A percentile compares a stretch with the other conserved stretches of the same genome.
These are phyloP conservation scores for Zygotorulaspora danielsina DNA, from an alignment of 805 yeast genomes.

Conservation along the genomic window DNA sequence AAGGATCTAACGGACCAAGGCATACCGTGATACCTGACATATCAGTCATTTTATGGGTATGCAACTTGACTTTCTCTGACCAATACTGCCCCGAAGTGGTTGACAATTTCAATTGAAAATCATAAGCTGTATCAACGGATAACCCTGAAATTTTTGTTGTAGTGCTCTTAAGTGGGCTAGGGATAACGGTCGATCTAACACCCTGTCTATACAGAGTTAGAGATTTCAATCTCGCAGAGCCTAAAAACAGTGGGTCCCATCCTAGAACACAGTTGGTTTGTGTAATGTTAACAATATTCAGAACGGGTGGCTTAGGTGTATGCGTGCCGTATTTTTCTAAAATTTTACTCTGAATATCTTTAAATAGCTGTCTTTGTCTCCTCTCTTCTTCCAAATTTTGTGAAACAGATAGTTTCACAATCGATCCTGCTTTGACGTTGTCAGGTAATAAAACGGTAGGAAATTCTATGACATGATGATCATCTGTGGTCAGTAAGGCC, in stretches of 20 bases:
- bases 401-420: slow-evolving; percentile 79
- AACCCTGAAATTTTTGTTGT: slow-evolving; percentile 88
- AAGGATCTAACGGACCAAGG: slow-evolving; percentile 70
- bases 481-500: slow-evolving; percentile 82
- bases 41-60: slow-evolving; percentile 95
- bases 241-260: slow-evolving; percentile 85
- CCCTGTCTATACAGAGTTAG: slow-evolving; percentile 63
- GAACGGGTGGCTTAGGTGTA: slow-evolving; percentile 66
- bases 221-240: slow-evolving; percentile 74
- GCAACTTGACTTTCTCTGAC: slow-evolving; percentile 64
- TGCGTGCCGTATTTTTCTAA: slow-evolving; percentile 65
- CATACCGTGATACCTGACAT: slow-evolving; percentile 89
- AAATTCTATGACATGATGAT: slow-evolving; percentile 92
- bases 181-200: slow-evolving; percentile 71
- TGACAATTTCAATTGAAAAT: slow-evolving; percentile 71
- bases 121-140: slow-evolving; percentile 77
- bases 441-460: slow-evolving; percentile 92
- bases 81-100: slow-evolving; percentile 86
- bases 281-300: slow-evolving; percentile 72
- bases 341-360: slow-evolving; percentile 66
- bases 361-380: slow-evolving; percentile 55
- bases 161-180: slow-evolving; percentile 71
- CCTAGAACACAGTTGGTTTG: slow-evolving; percentile 93
- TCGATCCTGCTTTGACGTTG: slow-evolving; percentile 87
- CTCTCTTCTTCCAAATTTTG: slow-evolving; percentile 66